Percentiles rank a stretch among this genome's conserved stretches.
phyloP scores from a whole-genome alignment of 2,329 filamentous ascomycete genomes.

The Fusarium avenaceum region DNA sequence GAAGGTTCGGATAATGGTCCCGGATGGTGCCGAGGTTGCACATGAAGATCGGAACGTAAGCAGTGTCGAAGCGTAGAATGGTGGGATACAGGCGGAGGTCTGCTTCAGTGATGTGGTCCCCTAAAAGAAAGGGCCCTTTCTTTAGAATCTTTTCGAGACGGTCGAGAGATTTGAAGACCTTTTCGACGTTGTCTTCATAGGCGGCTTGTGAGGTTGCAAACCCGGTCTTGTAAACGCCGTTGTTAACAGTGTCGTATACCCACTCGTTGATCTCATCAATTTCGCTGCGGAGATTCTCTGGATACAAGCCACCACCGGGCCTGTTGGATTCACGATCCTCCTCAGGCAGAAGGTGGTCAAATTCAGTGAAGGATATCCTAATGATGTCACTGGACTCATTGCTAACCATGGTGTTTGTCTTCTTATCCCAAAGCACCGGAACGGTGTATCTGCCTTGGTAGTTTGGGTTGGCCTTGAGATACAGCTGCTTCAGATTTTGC shows the following conservation, averaged over 20 bases:
- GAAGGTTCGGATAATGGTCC: conserved; percentile 74
- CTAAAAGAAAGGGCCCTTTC: conserved; percentile 71
- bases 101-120: conserved; percentile 74
- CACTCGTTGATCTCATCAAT: conserved; percentile 78
- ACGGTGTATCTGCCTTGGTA: conserved; percentile 81
- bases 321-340: conserved; percentile 65
- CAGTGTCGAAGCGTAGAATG: conserved; percentile 75
- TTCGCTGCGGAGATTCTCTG: conserved; percentile 62
- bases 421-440: conserved; percentile 78
- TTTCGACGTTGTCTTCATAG: conserved; percentile 72
- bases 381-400: conserved; percentile 90
- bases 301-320: conserved; percentile 69
- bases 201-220: conserved; percentile 75
- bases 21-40: conserved; percentile 75
- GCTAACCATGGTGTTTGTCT: conserved; percentile 78
- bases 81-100: conserved; percentile 78
- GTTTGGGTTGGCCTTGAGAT: conserved; percentile 75
- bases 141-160: conserved; percentile 70
- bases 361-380: conserved; percentile 82
- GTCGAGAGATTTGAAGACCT: conserved; percentile 75
- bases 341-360: conserved; percentile 71
- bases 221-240: conserved; percentile 68
- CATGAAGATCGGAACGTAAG: conserved; percentile 75
- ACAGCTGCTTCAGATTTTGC: conserved; percentile 77
- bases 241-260: conserved; percentile 70